Conservation (phyloP, 2,329 filamentous ascomycete species). For the Apiospora rasikravindrae region DNA sequence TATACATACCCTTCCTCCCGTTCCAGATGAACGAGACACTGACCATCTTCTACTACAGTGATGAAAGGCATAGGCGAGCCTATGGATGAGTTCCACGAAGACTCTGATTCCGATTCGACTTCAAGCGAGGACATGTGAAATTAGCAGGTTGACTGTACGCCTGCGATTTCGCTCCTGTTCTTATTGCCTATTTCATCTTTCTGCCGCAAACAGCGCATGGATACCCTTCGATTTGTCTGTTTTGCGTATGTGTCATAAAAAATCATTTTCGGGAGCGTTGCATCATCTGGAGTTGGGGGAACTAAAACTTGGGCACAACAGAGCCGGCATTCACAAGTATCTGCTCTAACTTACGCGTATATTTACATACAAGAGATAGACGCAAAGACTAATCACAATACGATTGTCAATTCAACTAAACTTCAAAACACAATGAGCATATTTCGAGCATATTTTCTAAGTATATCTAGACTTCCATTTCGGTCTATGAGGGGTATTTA, state of each 20-base stretch:
- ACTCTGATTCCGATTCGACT: background rate
- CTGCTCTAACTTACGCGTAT: background rate
- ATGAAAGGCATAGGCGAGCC: slow-evolving; percentile 19
- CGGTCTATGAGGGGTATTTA: slow-evolving; percentile 8
- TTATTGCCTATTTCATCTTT: background rate
- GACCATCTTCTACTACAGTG: slow-evolving; percentile 30
- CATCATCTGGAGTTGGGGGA: slow-evolving; percentile 1
- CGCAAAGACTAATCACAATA: slow-evolving; percentile 6
- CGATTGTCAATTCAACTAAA: background rate
- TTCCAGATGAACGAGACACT: slow-evolving; percentile 27
- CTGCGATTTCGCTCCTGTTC: background rate
- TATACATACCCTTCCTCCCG: background rate
- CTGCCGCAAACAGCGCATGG: background rate
- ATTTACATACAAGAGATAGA: background rate
- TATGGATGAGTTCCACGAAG: slow-evolving; percentile 6
- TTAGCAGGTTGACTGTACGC: background rate
- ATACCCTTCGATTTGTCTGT: background rate
- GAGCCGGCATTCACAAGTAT: background rate
- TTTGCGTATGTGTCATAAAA: background rate
- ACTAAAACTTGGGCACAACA: background rate
- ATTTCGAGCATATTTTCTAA: background rate
- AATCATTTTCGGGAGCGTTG: slow-evolving; percentile 4
- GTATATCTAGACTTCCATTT: background rate
- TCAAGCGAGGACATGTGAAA: slow-evolving; percentile 1
- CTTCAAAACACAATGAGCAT: background rate